Conservation (phyloP, 495 filamentous ascomycete species). For the Xylaria sp. region DNA sequence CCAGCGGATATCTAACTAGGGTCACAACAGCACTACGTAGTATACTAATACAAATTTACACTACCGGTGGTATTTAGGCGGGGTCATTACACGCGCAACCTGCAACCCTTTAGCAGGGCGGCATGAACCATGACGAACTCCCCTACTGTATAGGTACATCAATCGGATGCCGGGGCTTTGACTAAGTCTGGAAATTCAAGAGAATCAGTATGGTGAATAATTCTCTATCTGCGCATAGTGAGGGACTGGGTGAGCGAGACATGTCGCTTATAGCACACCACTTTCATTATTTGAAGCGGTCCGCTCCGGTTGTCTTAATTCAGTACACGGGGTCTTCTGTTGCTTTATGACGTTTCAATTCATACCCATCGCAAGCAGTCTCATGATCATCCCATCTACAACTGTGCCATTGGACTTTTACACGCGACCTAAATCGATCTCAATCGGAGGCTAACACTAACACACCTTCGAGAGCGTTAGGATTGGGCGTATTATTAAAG, state of each 20-base stretch:
- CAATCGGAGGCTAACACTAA: background rate
- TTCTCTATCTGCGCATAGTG: background rate
- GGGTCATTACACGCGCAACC: constrained; percentile 11
- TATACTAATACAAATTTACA: background rate
- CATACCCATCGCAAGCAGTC: background rate
- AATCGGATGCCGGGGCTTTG: constrained; percentile 14
- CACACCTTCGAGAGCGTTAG: background rate
- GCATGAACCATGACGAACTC: constrained; percentile 1
- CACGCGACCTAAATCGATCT: background rate
- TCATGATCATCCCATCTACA: background rate
- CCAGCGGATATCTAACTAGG: background rate
- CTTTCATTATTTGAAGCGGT: background rate
- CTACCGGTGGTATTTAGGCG: background rate
- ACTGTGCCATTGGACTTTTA: background rate
- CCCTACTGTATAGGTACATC: background rate
- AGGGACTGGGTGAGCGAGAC: background rate
- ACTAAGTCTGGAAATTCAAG: background rate
- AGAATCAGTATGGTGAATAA: background rate
- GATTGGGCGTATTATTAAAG: background rate
- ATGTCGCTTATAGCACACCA: constrained; percentile 7
- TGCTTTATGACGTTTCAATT: constrained; percentile 6
- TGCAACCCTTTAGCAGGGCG: constrained; percentile 2
- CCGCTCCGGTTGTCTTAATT: background rate
- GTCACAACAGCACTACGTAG: background rate
- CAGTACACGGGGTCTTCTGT: constrained; percentile 9